phyloP scores from a whole-genome alignment of 2,329 filamentous ascomycete species.

The Aquanectria penicillioides region DNA sequence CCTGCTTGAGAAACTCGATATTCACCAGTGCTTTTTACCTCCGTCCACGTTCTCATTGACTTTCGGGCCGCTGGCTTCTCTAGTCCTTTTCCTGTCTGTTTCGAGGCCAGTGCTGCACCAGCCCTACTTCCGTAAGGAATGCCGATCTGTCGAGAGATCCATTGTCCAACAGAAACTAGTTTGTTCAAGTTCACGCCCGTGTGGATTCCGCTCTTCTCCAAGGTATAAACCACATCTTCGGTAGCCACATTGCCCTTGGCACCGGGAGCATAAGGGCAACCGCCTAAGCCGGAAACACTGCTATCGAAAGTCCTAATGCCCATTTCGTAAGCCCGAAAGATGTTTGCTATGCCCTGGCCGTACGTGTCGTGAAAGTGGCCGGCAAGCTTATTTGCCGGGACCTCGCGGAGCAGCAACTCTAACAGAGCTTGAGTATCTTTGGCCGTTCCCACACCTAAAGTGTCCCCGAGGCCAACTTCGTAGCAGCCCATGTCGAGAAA shows the following conservation, averaged over 20 bases:
- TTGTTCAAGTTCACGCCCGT: conserved; percentile 12
- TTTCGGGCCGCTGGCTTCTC: neutral
- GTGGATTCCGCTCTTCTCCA: conserved; percentile 14
- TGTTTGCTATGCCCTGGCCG: conserved; percentile 18
- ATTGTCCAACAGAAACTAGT: neutral
- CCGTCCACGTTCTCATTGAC: neutral
- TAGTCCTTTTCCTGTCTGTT: neutral
- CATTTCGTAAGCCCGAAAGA: conserved; percentile 18
- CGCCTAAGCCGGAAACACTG: conserved; percentile 19
- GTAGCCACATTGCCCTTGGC: conserved; percentile 25
- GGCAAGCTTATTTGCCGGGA: conserved; percentile 13
- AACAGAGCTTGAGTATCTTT: conserved; percentile 6
- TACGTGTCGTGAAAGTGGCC: conserved; percentile 26
- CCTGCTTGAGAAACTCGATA: conserved; percentile 7
- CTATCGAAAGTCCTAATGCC: conserved; percentile 20
- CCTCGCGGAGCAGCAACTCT: neutral
- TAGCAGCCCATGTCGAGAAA: conserved; percentile 26
- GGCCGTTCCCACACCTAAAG: conserved; percentile 16
- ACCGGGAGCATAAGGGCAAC: conserved; percentile 24
- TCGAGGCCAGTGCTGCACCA: conserved; percentile 4
- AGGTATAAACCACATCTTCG: conserved; percentile 20
- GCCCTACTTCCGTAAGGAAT: conserved; percentile 15
- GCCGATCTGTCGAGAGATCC: conserved; percentile 10
- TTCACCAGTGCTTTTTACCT: conserved; percentile 4
- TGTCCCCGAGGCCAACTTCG: conserved; percentile 28